phyloP scores from a whole-genome alignment of 177 flowering plant genomes.

The Vitis hybrid region DNA sequence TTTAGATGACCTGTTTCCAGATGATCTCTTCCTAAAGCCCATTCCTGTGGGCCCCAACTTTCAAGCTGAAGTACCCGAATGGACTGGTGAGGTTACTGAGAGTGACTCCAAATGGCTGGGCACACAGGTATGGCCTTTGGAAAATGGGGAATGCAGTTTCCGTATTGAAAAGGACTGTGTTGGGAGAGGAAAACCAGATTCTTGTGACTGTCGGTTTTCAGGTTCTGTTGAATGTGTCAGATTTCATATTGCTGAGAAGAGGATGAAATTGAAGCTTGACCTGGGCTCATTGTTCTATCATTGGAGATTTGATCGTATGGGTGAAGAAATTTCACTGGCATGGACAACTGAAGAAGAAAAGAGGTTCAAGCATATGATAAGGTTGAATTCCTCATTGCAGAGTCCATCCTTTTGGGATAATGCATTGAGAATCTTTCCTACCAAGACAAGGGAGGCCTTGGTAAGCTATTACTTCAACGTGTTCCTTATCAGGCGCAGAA shows the following conservation, averaged over 20 bases:
- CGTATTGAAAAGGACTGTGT: conserved; percentile 9
- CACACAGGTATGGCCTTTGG: conserved; percentile 54
- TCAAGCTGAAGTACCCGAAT: conserved; percentile 79
- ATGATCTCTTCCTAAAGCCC: conserved; percentile 19
- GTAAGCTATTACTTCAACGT: conserved; percentile 90
- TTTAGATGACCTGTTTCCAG: conserved; percentile 8
- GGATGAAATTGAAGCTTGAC: conserved; percentile 59
- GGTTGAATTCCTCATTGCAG: conserved; percentile 25
- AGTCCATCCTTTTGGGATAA: conserved; percentile 45
- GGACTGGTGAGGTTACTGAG: conserved; percentile 54
- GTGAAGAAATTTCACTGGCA: conserved; percentile 78
- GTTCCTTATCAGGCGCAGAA: conserved; percentile 55
- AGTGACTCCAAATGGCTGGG: conserved; percentile 89
- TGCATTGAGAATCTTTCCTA: conserved; percentile 35
- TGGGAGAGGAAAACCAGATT: conserved; percentile 56
- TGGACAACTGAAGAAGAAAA: conserved; percentile 81
- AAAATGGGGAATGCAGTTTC: neutral
- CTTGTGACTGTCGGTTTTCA: conserved; percentile 58
- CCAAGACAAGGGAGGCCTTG: conserved; percentile 46
- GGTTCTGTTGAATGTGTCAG: conserved; percentile 73
- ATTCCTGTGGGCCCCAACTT: conserved; percentile 53
- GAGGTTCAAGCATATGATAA: conserved; percentile 56
- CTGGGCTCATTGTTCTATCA: conserved; percentile 56
- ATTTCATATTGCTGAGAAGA: conserved; percentile 78
- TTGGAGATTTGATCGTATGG: conserved; percentile 80